phyloP scores from a whole-genome alignment of 768 basidiomycete species.

The Lentinula boryana region DNA sequence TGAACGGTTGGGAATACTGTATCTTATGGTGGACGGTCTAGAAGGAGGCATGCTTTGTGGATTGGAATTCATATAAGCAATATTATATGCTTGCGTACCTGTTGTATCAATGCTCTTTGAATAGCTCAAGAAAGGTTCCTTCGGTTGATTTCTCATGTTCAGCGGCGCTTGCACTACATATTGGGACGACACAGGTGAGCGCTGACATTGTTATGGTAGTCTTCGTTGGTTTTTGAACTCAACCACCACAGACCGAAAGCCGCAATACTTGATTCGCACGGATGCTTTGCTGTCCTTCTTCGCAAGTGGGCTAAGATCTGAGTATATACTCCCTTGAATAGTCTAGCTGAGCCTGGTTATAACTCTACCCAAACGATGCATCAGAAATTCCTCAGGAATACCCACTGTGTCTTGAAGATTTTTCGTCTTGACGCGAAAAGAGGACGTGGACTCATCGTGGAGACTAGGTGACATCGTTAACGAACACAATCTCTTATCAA shows the following conservation, averaged over 20 bases:
- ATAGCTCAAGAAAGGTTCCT: too few relatives aligned
- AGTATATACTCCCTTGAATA: conserved; percentile 63
- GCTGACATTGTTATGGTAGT: not conserved
- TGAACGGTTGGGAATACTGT: not conserved
- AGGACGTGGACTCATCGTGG: conserved; percentile 37
- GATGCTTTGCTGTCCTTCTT: conserved; percentile 24
- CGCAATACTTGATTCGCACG: conserved; percentile 63
- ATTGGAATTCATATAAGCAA: not conserved
- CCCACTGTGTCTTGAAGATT: conserved; percentile 37
- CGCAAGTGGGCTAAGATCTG: conserved; percentile 83
- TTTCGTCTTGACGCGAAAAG: conserved; percentile 27
- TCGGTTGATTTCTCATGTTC: too few relatives aligned
- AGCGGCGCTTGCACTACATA: too few relatives aligned
- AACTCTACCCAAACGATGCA: conserved; percentile 52
- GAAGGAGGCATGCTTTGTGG: not conserved
- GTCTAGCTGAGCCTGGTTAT: conserved; percentile 55
- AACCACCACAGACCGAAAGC: conserved; percentile 43
- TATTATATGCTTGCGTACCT: too few relatives aligned
- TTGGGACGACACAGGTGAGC: not conserved
- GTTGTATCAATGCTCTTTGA: too few relatives aligned
- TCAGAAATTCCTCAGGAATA: conserved; percentile 49
- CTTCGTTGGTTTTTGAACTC: not conserved
- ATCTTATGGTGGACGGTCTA: not conserved
- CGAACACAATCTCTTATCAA: conserved; percentile 1
- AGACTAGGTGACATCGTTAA: conserved; percentile 36